Evolutionary conservation across 139 green algal species (phyloP), one percentile per base, ranked within the genome.

Genomic region (Edaphochlamys debaryana): DNA sequence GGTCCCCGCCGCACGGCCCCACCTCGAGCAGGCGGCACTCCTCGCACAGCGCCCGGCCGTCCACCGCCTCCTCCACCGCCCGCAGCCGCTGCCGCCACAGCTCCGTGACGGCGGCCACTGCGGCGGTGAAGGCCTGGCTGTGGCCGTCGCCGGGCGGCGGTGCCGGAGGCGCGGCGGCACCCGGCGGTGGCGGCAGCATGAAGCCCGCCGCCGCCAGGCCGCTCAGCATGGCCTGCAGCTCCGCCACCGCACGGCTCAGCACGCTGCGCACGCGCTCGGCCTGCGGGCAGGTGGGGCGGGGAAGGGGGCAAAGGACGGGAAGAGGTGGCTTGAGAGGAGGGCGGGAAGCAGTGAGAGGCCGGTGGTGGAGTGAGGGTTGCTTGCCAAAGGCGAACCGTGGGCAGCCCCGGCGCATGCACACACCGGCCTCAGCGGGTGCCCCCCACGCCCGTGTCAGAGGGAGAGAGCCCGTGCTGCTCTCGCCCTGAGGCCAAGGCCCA

Each of bases 151-250:
- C 56, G 23, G 52, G 20, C 70, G 23, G 25, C 32, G 48, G n/a
- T 54, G 52, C n/a, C 72, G 30, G 74, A 29, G 74, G 32, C 30
- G 1, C 36, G 32, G 48, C 30, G 11, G 23, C 25, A 25, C 7
- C 38, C 37, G 8, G 30, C n/a, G 60, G 60, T 9, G 3, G n/a
- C 60, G 40, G 40, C n/a, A 81, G 75, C 41, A 63, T 41, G 37
- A 89, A 79, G 38, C 85, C 85, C 36, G 56, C 79, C 6, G 71
- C 75, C 29, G 77, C 79, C 37, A 89, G 79, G 27, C 69, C 54
- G 22, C 34, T 67, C 13, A 89, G 71, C 50, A 86, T 63, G 38
- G 3, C 25, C 22, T n/a, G n/a, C 30, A 81, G 41, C 60, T 81
- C 75, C 17, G 60, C 64, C 19, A 42, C 40, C 30, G 41, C 41